These are phyloP conservation scores for Lactifluus volemus DNA, from an alignment of 768 basidiomycete genomes.

Conservation along the genomic window DNA sequence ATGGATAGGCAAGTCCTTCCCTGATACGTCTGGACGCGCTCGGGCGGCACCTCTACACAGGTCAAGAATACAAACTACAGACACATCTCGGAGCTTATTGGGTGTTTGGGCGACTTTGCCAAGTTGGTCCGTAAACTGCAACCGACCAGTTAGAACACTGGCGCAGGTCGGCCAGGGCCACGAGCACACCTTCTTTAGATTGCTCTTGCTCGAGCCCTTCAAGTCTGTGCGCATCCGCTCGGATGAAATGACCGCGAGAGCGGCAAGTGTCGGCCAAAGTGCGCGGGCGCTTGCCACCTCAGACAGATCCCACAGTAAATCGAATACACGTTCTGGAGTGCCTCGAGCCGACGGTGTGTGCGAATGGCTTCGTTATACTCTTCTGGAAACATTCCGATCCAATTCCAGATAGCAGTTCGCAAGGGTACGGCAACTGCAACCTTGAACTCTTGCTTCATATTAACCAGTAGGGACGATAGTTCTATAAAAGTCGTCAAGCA, in stretches of 20 bases:
- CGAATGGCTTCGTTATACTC: constrained; percentile 72
- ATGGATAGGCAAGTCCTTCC: constrained; percentile 54
- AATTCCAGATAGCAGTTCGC: constrained; percentile 80
- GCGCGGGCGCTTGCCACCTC: constrained; percentile 37
- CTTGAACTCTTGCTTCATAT: constrained; percentile 70
- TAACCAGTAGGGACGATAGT: constrained; percentile 71
- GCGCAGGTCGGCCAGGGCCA: not conserved
- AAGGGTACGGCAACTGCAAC: constrained; percentile 62
- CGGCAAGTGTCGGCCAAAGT: constrained; percentile 75
- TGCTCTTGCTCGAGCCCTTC: constrained; percentile 14
- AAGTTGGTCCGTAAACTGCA: constrained; percentile 57
- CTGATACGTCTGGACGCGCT: constrained; percentile 27
- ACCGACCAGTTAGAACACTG: constrained; percentile 1
- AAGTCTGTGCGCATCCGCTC: constrained; percentile 58
- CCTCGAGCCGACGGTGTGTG: constrained; percentile 62
- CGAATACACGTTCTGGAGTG: constrained; percentile 80
- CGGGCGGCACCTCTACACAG: constrained; percentile 63
- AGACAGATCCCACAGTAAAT: constrained; percentile 48
- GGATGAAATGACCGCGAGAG: constrained; percentile 58
- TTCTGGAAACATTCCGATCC: constrained; percentile 69
- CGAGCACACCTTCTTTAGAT: constrained; percentile 17
- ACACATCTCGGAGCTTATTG: constrained; percentile 56
- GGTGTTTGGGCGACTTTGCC: constrained; percentile 34
- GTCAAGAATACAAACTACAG: constrained; percentile 67
- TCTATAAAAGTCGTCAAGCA: constrained; percentile 35